Base-by-base conservation (phyloP, 1,284 basidiomycete genomes). In the Golubevia pallescens region DNA sequence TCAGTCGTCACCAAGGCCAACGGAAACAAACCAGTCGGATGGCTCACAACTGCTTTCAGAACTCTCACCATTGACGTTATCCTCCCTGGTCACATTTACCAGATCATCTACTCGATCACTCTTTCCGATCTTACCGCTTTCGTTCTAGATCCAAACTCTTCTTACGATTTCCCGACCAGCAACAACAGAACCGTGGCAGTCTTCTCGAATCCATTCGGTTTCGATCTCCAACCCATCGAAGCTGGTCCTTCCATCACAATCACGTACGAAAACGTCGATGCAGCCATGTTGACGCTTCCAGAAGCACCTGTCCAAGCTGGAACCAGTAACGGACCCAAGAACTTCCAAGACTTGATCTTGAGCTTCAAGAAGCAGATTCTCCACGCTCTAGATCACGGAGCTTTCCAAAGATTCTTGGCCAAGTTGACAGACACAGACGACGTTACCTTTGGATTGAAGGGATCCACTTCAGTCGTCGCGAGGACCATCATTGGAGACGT, bases 201-300 rank as follows among this genome's bases (percentile, higher is more conserved):
- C n/a, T 85, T 78, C 62, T 67, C 75, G 58, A 84, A 84, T 65
- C 82, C 82, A 21, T 81, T 85, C 70, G 62, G 48, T 62, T 84
- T 85, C 73, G 63, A 62, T 24, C 66, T 85, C 57, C 70, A 70
- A 54, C 74, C 74, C 32, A 58, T 80, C 54, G 62, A 77, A 63
- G 71, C 73, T 3, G 64, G 69, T n/a, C 70, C 78, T 54, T 57
- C 68, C 51, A 74, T 76, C 57, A 66, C 65, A 19, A 58, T 84
- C 59, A 70, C 65, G 23, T 83, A 73, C 70, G 52, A 70, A n/a
- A 67, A 64, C 54, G 71, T 65, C 16, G 58, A 80, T 60, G 77
- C 82, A 7, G 81, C 75, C n/a, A 56, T 60, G 51, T 63, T 85
- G 51, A 53, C 72, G 20, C 34, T 81, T 60, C 74, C 76, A 3